Percentiles rank a stretch among this genome's conserved stretches.
phyloP scores from a whole-genome alignment of 148 eudicot species.

The Rhododendron williamsianum region DNA sequence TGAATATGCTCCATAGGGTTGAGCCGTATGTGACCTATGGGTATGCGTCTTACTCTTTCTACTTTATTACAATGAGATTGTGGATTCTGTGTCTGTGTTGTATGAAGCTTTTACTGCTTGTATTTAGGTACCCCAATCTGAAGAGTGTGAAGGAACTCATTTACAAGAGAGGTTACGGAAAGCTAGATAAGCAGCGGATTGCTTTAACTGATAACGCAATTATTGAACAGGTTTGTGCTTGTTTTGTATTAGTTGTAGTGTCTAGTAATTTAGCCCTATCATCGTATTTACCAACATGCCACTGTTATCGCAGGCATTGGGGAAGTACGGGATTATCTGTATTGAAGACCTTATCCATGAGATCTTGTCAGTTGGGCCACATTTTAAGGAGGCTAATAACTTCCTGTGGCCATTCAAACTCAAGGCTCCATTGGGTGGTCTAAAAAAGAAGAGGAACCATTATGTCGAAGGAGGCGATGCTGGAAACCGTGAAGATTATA shows the following conservation, averaged over 20 bases:
- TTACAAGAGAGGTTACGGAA: conserved; percentile 81
- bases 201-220: conserved; percentile 70
- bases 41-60: conserved; percentile 18
- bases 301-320: conserved; percentile 32
- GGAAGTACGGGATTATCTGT: conserved; percentile 54
- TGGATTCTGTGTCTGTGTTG: background rate
- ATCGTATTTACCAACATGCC: background rate
- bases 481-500: conserved; percentile 51
- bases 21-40: conserved; percentile 88
- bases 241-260: background rate
- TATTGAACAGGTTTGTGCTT: conserved; percentile 50
- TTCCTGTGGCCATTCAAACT: conserved; percentile 70
- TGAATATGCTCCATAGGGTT: conserved; percentile 84
- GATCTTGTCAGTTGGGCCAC: conserved; percentile 62
- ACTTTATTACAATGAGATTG: background rate
- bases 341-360: conserved; percentile 62
- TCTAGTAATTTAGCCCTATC: background rate
- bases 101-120: background rate
- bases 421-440: conserved; percentile 61
- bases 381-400: conserved; percentile 72
- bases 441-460: conserved; percentile 71
- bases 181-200: conserved; percentile 67
- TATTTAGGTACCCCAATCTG: conserved; percentile 63
- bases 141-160: conserved; percentile 80
- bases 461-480: conserved; percentile 75